These are phyloP conservation scores for Paspalum vaginatum DNA, from an alignment of 176 grass and related monocot genomes.

Conservation along the genomic window DNA sequence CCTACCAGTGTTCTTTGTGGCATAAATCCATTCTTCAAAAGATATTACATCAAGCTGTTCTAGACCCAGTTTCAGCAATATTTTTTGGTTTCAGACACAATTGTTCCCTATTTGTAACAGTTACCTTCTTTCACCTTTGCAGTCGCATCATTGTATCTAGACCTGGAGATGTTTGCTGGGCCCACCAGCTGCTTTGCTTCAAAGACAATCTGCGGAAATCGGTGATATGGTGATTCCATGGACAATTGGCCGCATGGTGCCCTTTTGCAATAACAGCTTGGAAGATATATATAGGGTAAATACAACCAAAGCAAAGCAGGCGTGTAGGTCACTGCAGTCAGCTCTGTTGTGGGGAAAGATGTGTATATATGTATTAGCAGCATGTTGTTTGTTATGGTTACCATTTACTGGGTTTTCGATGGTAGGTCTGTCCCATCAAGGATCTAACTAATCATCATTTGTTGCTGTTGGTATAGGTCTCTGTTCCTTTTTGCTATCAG, in stretches of 20 bases:
- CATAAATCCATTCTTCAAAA: neutral
- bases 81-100: neutral
- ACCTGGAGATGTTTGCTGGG: conserved; percentile 32
- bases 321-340: conserved; percentile 32
- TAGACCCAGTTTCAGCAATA: too few relatives aligned
- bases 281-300: conserved; percentile 43
- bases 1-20: neutral
- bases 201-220: conserved; percentile 15
- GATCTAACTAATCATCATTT: conserved; percentile 45
- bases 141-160: conserved; percentile 38
- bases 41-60: neutral
- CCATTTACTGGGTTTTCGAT: conserved; percentile 11
- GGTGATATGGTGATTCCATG: neutral
- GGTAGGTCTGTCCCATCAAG: conserved; percentile 22
- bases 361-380: conserved; percentile 60
- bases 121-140: conserved; percentile 5
- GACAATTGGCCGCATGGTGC: neutral
- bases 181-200: conserved; percentile 28
- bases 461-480: conserved; percentile 51
- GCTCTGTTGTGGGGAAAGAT: conserved; percentile 14
- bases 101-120: neutral
- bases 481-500: conserved; percentile 3
- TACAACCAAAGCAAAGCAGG: conserved; percentile 43
- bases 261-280: conserved; percentile 47
- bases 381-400: conserved; percentile 49